Percentiles rank a stretch among this genome's conserved stretches.
phyloP scores from a whole-genome alignment of 805 yeast genomes.

The Candida pseudofarinosa region DNA sequence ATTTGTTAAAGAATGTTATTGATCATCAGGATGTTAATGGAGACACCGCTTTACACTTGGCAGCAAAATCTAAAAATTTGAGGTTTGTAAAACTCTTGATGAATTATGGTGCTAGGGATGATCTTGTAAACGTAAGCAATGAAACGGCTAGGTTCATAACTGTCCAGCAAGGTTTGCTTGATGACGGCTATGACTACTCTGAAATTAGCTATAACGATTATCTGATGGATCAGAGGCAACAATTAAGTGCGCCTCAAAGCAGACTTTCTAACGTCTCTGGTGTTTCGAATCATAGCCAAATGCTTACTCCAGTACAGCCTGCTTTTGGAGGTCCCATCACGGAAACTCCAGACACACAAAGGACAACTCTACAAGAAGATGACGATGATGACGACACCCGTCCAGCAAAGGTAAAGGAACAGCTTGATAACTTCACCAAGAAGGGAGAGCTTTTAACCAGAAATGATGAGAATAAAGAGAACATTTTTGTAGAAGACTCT shows the following conservation, averaged over 20 bases:
- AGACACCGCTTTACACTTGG: conserved; percentile 80
- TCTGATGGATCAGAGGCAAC: conserved; percentile 2
- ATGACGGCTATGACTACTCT: conserved; percentile 1
- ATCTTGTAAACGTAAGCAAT: conserved; percentile 37
- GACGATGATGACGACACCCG: conserved; percentile 30
- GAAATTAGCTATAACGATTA: conserved; percentile 4
- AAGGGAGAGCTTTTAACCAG: neutral
- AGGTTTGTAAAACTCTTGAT: conserved; percentile 76
- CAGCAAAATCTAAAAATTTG: conserved; percentile 61
- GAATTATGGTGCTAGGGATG: conserved; percentile 78
- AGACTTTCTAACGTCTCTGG: conserved; percentile 1
- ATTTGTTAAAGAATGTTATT: conserved; percentile 56
- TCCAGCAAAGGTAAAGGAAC: conserved; percentile 29
- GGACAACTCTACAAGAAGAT: conserved; percentile 42
- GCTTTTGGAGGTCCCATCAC: conserved; percentile 8
- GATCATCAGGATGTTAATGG: conserved; percentile 81
- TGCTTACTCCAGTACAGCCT: conserved; percentile 26
- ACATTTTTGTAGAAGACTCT: conserved; percentile 37
- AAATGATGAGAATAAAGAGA: conserved; percentile 45
- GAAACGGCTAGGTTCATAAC: conserved; percentile 44
- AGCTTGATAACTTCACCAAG: conserved; percentile 24
- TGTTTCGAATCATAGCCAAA: conserved; percentile 5
- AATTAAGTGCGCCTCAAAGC: conserved; percentile 1
- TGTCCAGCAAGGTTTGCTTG: conserved; percentile 33
- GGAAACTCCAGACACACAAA: conserved; percentile 45